A percentile compares a stretch with the other conserved stretches of the same genome.
Evolutionary conservation across 768 basidiomycete genomes (phyloP).

Genomic region (Gloeophyllum trabeum): DNA sequence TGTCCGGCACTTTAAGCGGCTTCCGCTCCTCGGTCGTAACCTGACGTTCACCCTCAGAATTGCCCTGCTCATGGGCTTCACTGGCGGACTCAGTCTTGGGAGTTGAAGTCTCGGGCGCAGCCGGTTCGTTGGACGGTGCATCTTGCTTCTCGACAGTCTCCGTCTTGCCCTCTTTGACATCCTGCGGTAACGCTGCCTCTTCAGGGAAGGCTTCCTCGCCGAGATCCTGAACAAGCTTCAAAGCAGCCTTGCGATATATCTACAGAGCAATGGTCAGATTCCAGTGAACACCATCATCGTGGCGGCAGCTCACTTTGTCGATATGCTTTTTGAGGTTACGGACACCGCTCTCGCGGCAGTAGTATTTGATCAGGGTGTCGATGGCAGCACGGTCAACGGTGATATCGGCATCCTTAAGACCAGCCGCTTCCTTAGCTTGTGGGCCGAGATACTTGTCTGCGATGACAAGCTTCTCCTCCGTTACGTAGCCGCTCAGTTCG

Average conservation of each 20-base stretch:
- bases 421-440: constrained; percentile 86
- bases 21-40: constrained; percentile 73
- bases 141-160: constrained; percentile 37
- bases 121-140: constrained; percentile 28
- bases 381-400: constrained; percentile 66
- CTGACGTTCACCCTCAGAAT: constrained; percentile 27
- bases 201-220: constrained; percentile 84
- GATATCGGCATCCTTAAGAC: constrained; percentile 79
- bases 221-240: constrained; percentile 83
- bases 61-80: not conserved
- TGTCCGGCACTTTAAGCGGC: constrained; percentile 70
- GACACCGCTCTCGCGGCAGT: constrained; percentile 95
- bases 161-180: constrained; percentile 7
- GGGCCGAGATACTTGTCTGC: constrained; percentile 84
- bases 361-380: constrained; percentile 88
- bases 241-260: constrained; percentile 95
- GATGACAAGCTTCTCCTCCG: constrained; percentile 85
- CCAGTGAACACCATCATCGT: not conserved
- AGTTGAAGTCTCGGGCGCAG: constrained; percentile 14
- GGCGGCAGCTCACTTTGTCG: constrained; percentile 59
- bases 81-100: constrained; percentile 11
- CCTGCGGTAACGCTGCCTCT: constrained; percentile 11
- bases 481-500: constrained; percentile 90
- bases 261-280: constrained; percentile 19
- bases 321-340: constrained; percentile 97